Evolutionary conservation across 208 protist genomes (phyloP), one percentile per base, ranked within the genome.

Genomic region (Trypanosoma theileri): DNA sequence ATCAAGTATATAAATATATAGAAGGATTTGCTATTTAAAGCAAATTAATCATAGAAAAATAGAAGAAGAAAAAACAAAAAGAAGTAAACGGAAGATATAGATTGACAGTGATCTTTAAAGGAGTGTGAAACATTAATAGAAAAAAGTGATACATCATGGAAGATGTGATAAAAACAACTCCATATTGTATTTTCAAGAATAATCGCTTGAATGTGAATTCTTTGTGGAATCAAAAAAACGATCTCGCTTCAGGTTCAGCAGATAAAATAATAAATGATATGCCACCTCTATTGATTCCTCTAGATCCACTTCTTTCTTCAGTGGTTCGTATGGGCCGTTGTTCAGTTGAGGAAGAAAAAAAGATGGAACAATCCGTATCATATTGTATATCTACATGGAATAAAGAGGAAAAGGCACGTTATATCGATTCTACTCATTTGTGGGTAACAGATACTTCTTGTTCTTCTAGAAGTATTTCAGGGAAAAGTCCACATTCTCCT

Each of bases 101-200:
- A 56, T 26, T 26, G 28, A 46, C 3, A 67, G 19, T 44, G 56
- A 60, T n/a, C n/a, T n/a, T n/a, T n/a, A n/a, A n/a, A n/a, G n/a
- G n/a, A n/a, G n/a, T n/a, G n/a, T n/a, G 7, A 64, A 12, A 41
- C 13, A 54, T 0, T 41, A 13, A 64, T 31, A 55, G 17, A 40
- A 54, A 52, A 22, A 22, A 40, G 3, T 28, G 3, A 22, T 35
- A 28, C 17, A 42, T 35, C 3, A 35, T 46, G 7, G 22, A 19
- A 45, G 40, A 42, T 28, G 21, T 21, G 11, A 59, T 24, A 3
- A 54, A 26, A 51, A 52, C 21, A 0, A 46, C 24, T n/a, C 40
- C 61, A 7, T 66, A 46, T 45, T 58, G 16, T 66, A 35, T 66
- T 10, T 71, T 71, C 35, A 40, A 45, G 56, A 41, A 71, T 17